Evolutionary conservation across 192 early-diverging fungal species (phyloP).

Genomic region (Umbelopsis isabellina): DNA sequence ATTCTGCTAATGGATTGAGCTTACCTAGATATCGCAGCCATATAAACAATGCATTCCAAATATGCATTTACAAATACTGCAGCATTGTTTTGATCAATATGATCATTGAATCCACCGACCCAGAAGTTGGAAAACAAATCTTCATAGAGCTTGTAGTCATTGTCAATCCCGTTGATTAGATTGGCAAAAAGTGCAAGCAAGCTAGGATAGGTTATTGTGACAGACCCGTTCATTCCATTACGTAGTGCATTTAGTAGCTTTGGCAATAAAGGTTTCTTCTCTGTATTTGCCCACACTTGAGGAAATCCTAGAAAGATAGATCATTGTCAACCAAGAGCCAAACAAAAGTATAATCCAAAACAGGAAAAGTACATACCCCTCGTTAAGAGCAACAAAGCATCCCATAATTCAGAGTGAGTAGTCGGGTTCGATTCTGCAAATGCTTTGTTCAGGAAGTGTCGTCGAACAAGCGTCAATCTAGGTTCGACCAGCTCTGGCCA

Average conservation of each 20-base stretch:
- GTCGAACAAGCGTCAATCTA: conserved; percentile 52
- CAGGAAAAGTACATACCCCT: conserved; percentile 42
- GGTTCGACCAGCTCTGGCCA: conserved; percentile 51
- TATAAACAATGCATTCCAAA: conserved; percentile 66
- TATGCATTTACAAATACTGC: conserved; percentile 62
- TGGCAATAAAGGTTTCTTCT: conserved; percentile 63
- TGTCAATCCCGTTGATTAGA: conserved; percentile 54
- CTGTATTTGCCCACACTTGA: conserved; percentile 57
- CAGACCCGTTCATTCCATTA: conserved; percentile 66
- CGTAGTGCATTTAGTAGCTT: conserved; percentile 74
- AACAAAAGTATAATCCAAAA: no score
- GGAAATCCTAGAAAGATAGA: conserved; percentile 50
- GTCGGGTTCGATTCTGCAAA: conserved; percentile 77
- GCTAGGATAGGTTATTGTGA: conserved; percentile 71
- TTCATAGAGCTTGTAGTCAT: conserved; percentile 47
- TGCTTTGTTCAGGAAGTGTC: conserved; percentile 60
- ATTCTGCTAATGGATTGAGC: not conserved
- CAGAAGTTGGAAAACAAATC: conserved; percentile 69
- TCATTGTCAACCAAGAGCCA: not conserved
- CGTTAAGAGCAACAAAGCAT: conserved; percentile 79
- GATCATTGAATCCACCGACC: conserved; percentile 51
- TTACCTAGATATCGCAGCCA: conserved; percentile 49
- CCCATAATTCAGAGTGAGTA: conserved; percentile 85
- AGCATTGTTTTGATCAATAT: conserved; percentile 53
- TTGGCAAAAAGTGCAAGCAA: conserved; percentile 73